Conservation (phyloP, 768 basidiomycete species). For the Naganishia kalamii region DNA sequence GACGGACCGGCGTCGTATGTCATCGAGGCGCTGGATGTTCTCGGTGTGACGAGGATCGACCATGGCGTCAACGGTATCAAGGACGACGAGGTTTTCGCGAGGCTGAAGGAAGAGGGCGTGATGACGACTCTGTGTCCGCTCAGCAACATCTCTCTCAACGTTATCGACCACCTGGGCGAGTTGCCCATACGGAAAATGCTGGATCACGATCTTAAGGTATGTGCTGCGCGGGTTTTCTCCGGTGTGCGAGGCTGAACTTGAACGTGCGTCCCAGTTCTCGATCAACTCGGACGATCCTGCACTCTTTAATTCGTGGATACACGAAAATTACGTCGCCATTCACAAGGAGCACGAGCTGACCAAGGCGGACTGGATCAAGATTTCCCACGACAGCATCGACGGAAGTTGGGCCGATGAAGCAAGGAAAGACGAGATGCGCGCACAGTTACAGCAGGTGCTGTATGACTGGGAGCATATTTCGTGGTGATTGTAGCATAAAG, state of each 20-base stretch:
- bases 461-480: constrained; percentile 17
- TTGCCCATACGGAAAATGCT: constrained; percentile 28
- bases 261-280: constrained; percentile 17
- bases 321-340: constrained; percentile 29
- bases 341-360: constrained; percentile 25
- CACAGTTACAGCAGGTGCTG: constrained; percentile 19
- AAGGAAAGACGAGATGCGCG: constrained; percentile 26
- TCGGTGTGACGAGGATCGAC: constrained; percentile 29
- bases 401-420: constrained; percentile 27
- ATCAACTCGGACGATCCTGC: constrained; percentile 35
- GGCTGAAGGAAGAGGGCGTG: constrained; percentile 19
- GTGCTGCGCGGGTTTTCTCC: neutral
- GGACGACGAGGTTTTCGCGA: constrained; percentile 25
- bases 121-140: constrained; percentile 32
- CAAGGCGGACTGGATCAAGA: constrained; percentile 26
- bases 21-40: constrained; percentile 16
- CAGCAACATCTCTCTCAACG: constrained; percentile 27
- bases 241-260: neutral
- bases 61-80: constrained; percentile 30
- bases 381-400: constrained; percentile 26
- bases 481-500: too few relatives aligned
- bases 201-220: constrained; percentile 24
- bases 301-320: constrained; percentile 29
- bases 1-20: constrained; percentile 31
- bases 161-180: constrained; percentile 24